Conservation (phyloP, 257 asterid species). For the Capsicum chinense region DNA sequence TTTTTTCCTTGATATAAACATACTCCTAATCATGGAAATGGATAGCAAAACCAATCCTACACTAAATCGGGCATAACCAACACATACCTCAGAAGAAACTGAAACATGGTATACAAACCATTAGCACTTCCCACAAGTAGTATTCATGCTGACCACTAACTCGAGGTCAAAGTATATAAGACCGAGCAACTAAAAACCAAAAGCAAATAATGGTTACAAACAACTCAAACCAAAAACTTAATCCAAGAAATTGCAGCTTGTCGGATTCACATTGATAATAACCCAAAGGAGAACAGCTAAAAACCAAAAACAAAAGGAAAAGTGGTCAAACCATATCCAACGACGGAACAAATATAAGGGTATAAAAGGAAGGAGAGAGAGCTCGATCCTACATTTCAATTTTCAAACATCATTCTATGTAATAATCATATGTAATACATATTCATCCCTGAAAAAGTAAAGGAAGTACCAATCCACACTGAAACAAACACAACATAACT, state of each 20-base stretch:
- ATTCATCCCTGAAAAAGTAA: background rate
- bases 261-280: background rate
- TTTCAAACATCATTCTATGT: background rate
- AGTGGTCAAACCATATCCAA: background rate
- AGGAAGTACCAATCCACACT: background rate
- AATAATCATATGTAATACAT: background rate
- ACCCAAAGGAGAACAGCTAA: background rate
- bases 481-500: constrained; percentile 5
- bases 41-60: background rate
- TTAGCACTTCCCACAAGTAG: constrained; percentile 18
- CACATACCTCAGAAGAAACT: constrained; percentile 24
- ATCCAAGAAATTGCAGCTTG: background rate
- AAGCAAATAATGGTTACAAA: background rate
- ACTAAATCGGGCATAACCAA: background rate
- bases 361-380: background rate
- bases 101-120: constrained; percentile 19
- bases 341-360: too few relatives aligned
- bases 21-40: background rate
- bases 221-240: background rate
- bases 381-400: background rate
- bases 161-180: background rate
- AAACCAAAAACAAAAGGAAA: background rate
- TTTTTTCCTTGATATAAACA: background rate
- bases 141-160: background rate
- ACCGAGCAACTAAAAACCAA: constrained; percentile 2